Evolutionary conservation across 192 early-diverging fungal genomes (phyloP), one percentile per base, ranked within the genome.

Genomic region (Gamsiella multidivaricata): DNA sequence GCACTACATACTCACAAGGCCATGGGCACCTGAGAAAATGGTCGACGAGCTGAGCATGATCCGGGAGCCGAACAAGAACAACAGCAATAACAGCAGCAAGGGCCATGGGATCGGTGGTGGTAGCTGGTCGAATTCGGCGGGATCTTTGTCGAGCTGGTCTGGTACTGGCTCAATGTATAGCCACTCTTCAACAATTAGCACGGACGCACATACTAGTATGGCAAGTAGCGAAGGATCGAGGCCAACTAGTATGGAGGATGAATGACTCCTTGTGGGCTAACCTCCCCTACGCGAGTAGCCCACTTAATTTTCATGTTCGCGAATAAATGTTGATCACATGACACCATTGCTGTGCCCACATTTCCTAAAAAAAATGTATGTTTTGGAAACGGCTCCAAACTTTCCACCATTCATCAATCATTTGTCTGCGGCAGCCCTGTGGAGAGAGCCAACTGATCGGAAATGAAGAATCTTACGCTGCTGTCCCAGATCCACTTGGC

Each of bases 1-100:
- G 7, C 92, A 94, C 43, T 94, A 92, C 73, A 59, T 94, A 6
- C 71, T 94, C 32, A 89, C 86, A 31, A 68, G 92, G 10, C 76
- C 84, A 3, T 92, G 89, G 90, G 84, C 87, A 9, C 85, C 83
- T 11, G 90, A 94, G 79, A 88, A 87, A 53, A 90, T 88, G 61
- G 85, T 93, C 6, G 92, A 94, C 65, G 90, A 91, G 55, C 65
- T 94, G 41, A 91, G 89, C 37, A 61, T 78, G 25, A 53, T 80
- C 33, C 80, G 92, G 9, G 92, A 93, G 53, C 88, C 90, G 4
- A 56, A 80, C 32, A 81, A 81, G 57, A 41, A 69, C 11, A 79
- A 70, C 57, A 63, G 37, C 43, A 43, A 29, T 45, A 45, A 42
- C 33, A 11, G 17, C 23, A 56, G 7, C 34, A 9, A 41, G 3